Percentiles rank a stretch among this genome's conserved stretches.
These are phyloP conservation scores for Microsporum ferrugineum DNA, from an alignment of 2,329 filamentous ascomycete species.

Conservation along the genomic window DNA sequence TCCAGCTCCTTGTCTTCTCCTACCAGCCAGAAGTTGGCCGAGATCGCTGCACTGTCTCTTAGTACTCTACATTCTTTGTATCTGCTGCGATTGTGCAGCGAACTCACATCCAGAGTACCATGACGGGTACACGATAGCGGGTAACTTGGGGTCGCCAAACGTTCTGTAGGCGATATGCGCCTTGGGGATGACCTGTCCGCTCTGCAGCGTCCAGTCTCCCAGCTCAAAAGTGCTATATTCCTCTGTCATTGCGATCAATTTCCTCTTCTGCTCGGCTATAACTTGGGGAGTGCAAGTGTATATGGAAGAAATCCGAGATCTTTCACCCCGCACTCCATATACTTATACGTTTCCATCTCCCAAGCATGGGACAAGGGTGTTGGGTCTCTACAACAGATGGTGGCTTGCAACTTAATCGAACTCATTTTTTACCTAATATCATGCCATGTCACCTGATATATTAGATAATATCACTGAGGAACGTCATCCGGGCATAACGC, in stretches of 20 bases:
- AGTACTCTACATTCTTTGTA: not conserved
- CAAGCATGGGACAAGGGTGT: not conserved
- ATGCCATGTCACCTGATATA: no score
- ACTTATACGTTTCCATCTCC: not conserved
- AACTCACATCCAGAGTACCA: conserved; percentile 56
- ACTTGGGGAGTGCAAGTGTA: not conserved
- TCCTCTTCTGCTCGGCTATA: not conserved
- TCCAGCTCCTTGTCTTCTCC: conserved; percentile 53
- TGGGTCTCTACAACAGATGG: no score
- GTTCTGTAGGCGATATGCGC: conserved; percentile 69
- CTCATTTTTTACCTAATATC: no score
- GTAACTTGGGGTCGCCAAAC: conserved; percentile 50
- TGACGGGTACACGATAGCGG: conserved; percentile 63
- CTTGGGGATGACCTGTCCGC: conserved; percentile 48
- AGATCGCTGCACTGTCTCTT: conserved; percentile 38
- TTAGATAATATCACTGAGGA: no score
- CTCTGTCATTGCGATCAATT: conserved; percentile 45
- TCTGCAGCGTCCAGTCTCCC: conserved; percentile 56
- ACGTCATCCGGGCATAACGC: no score
- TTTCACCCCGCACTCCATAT: not conserved
- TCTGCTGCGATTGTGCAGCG: not conserved
- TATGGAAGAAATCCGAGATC: not conserved
- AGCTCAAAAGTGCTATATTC: conserved; percentile 46
- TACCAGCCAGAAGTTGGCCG: conserved; percentile 65
- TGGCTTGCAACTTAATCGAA: no score